Conservation (phyloP, 1,284 basidiomycete genomes). For the Rhodotorula sp. region DNA sequence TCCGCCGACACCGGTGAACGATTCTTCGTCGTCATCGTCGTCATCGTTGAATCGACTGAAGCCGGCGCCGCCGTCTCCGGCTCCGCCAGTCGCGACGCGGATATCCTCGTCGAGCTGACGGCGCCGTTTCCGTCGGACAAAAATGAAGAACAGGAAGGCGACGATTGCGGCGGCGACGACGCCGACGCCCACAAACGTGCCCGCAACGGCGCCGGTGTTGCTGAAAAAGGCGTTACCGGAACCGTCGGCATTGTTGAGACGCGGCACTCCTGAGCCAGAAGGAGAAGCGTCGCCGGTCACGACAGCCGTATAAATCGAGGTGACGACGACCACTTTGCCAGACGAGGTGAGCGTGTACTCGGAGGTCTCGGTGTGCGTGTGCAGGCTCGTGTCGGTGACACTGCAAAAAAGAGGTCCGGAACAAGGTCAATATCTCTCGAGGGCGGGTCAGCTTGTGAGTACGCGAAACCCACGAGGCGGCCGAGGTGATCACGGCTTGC, state of each 20-base stretch:
- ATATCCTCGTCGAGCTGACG: constrained; percentile 44
- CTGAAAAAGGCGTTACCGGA: constrained; percentile 41
- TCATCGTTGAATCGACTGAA: constrained; percentile 41
- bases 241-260: constrained; percentile 27
- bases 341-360: constrained; percentile 38
- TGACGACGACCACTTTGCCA: constrained; percentile 35
- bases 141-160: constrained; percentile 40
- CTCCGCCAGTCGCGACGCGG: constrained; percentile 44
- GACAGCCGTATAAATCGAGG: constrained; percentile 36
- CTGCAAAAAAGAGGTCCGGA: neutral
- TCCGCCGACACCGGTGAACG: neutral
- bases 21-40: constrained; percentile 28
- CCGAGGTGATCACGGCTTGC: neutral
- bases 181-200: constrained; percentile 44
- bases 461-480: too few relatives aligned
- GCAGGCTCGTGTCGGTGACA: constrained; percentile 2
- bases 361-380: constrained; percentile 16
- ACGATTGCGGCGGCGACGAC: constrained; percentile 39
- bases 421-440: too few relatives aligned
- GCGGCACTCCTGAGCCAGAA: neutral
- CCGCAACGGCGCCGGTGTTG: constrained; percentile 46
- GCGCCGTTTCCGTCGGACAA: constrained; percentile 34
- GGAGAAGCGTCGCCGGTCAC: constrained; percentile 26
- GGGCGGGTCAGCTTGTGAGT: too few relatives aligned
- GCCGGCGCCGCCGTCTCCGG: constrained; percentile 45